Conservation (phyloP, 1,284 basidiomycete species). For the Malassezia globosa region DNA sequence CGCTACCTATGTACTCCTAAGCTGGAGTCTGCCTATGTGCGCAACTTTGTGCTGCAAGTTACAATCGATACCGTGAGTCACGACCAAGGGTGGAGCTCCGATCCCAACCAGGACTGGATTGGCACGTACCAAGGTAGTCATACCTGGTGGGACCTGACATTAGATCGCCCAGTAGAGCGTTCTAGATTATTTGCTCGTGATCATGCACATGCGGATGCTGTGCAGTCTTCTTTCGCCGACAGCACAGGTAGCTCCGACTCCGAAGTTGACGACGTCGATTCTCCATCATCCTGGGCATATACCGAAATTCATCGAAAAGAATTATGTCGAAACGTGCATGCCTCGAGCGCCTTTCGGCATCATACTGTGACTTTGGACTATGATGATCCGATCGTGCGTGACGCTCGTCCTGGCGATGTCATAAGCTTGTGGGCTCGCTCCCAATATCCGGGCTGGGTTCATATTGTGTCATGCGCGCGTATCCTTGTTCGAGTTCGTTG, state of each 20-base stretch:
- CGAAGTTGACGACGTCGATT: neutral
- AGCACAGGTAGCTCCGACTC: neutral
- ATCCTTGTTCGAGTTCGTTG: conserved; percentile 5
- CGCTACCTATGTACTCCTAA: conserved; percentile 8
- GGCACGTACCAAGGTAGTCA: conserved; percentile 16
- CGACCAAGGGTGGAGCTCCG: conserved; percentile 17
- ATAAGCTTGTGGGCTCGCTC: conserved; percentile 11
- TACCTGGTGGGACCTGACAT: conserved; percentile 17
- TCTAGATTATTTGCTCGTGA: neutral
- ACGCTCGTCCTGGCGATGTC: conserved; percentile 3
- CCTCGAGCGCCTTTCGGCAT: neutral
- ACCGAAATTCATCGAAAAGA: conserved; percentile 9
- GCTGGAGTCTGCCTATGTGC: neutral
- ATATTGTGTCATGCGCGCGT: conserved; percentile 9
- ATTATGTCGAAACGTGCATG: conserved; percentile 14
- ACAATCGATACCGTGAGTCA: conserved; percentile 13
- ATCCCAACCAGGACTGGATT: conserved; percentile 10
- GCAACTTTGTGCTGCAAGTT: neutral
- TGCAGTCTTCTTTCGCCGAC: neutral
- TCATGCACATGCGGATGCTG: neutral
- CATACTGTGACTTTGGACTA: neutral
- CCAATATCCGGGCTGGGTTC: conserved; percentile 10
- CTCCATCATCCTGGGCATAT: neutral
- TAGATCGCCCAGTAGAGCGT: conserved; percentile 1
- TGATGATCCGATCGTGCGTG: neutral